phyloP scores from a whole-genome alignment of 805 yeast genomes.

The Starmerella davenportii region DNA sequence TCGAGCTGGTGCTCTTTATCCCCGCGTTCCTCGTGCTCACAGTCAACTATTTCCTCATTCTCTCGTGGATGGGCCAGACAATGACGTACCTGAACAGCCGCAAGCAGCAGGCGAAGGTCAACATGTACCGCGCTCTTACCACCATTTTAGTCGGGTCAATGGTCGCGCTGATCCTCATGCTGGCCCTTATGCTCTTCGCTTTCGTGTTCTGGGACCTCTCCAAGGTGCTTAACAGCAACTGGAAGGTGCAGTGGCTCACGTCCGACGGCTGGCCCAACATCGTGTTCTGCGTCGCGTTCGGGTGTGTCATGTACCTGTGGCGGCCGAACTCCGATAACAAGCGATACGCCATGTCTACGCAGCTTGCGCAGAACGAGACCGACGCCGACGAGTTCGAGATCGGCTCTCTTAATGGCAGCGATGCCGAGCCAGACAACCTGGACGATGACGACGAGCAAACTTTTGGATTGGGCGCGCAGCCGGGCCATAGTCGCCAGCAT shows the following conservation, averaged over 20 bases:
- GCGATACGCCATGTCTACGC: constrained; percentile 85
- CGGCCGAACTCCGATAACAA: constrained; percentile 93
- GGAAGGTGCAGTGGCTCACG: constrained; percentile 81
- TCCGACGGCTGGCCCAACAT: constrained; percentile 91
- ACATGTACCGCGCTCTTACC: constrained; percentile 67
- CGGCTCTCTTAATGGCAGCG: constrained; percentile 32
- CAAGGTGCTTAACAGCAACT: constrained; percentile 47
- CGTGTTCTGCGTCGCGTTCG: constrained; percentile 67
- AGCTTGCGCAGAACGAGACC: constrained; percentile 56
- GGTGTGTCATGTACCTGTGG: constrained; percentile 80
- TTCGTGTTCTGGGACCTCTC: constrained; percentile 28
- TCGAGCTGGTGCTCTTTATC: constrained; percentile 31
- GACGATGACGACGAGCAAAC: neutral
- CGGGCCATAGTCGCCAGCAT: constrained; percentile 4
- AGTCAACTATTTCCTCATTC: constrained; percentile 53
- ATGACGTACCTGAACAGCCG: constrained; percentile 58
- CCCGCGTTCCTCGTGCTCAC: constrained; percentile 59
- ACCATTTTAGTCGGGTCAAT: constrained; percentile 49
- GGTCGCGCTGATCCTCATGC: constrained; percentile 43
- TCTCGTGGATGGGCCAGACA: constrained; percentile 58
- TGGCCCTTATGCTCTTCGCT: constrained; percentile 33
- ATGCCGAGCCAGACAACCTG: constrained; percentile 24
- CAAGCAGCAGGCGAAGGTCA: constrained; percentile 78
- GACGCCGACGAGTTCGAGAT: constrained; percentile 51
- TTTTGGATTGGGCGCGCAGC: constrained; percentile 1